Conservation (phyloP, 805 yeast genomes). For the Nakazawaea siamensis region DNA sequence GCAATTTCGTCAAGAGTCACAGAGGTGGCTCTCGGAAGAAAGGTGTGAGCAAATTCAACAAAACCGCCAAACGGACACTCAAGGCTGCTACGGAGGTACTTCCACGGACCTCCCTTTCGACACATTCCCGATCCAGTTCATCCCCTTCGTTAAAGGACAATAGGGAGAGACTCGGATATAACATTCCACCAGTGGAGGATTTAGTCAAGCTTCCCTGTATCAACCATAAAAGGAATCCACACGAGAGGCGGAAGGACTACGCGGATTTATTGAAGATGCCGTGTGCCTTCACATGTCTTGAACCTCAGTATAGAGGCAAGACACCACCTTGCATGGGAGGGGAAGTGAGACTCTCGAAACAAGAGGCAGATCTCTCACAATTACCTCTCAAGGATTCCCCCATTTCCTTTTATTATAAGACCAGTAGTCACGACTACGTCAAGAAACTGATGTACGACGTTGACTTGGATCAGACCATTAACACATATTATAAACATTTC, state of each 20-base stretch:
- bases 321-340: constrained; percentile 21
- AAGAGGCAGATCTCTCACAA: constrained; percentile 9
- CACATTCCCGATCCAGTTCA: background rate
- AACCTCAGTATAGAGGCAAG: constrained; percentile 18
- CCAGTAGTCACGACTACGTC: constrained; percentile 16
- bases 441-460: constrained; percentile 18
- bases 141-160: background rate
- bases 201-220: constrained; percentile 9
- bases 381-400: background rate
- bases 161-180: background rate
- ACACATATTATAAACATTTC: constrained; percentile 27
- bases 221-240: constrained; percentile 7
- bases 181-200: constrained; percentile 10
- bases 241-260: constrained; percentile 1
- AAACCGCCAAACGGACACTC: background rate
- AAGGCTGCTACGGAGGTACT: background rate
- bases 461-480: constrained; percentile 18
- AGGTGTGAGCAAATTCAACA: constrained; percentile 27
- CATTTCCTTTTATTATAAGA: background rate
- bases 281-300: constrained; percentile 16
- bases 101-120: background rate
- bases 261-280: constrained; percentile 11
- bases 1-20: constrained; percentile 42
- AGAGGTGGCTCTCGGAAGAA: constrained; percentile 47
- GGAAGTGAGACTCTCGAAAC: constrained; percentile 1